Evolutionary conservation across 75 land plant species (phyloP).

Genomic region (Picea glauca): DNA sequence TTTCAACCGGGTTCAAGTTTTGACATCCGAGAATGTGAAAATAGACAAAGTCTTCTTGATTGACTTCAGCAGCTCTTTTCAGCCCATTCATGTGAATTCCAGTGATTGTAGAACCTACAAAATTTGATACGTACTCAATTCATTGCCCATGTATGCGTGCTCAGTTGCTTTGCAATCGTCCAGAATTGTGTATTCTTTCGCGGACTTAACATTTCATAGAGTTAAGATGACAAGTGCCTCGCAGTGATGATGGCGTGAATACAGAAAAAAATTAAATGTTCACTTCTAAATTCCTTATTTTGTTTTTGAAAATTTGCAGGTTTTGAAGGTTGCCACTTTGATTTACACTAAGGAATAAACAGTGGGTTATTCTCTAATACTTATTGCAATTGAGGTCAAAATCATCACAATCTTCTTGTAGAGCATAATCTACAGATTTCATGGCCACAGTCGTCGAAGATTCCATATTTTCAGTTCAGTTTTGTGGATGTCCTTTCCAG

Average conservation of each 20-base stretch:
- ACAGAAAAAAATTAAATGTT: background rate
- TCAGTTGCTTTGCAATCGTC: too few relatives aligned
- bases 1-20: too few relatives aligned
- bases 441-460: background rate
- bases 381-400: background rate
- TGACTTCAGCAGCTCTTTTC: too few relatives aligned
- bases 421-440: background rate
- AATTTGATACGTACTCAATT: too few relatives aligned
- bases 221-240: background rate
- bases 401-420: background rate
- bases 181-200: too few relatives aligned
- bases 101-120: too few relatives aligned
- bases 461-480: background rate
- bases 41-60: too few relatives aligned
- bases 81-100: too few relatives aligned
- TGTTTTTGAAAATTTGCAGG: conserved; percentile 5
- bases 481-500: background rate
- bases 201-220: background rate
- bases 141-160: too few relatives aligned
- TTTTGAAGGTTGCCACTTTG: conserved; percentile 5
- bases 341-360: background rate
- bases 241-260: background rate
- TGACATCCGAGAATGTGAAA: too few relatives aligned
- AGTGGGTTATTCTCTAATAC: background rate
- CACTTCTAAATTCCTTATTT: background rate